Conservation (phyloP, 1,139 yeast species). For the Magnusiomyces paraingens region DNA sequence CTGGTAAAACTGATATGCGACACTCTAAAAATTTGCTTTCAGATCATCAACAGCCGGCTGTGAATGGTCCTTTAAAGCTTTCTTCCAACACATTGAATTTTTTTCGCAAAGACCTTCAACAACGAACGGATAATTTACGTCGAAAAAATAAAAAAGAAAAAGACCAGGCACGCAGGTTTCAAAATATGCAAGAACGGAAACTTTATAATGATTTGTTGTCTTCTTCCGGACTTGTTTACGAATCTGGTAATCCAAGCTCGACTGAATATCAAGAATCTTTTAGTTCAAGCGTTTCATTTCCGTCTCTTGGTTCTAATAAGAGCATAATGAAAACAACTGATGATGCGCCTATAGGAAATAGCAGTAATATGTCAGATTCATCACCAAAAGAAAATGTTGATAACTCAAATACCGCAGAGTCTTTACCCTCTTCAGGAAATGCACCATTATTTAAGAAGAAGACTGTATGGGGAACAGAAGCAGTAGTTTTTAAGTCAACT, state of each 20-base stretch:
- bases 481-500: not conserved
- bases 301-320: no score
- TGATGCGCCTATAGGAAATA: not conserved
- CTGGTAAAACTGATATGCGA: not conserved
- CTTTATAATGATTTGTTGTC: not conserved
- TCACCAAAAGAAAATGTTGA: not conserved
- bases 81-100: not conserved
- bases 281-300: no score
- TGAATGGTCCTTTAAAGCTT: not conserved
- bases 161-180: slow-evolving; percentile 1
- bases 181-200: slow-evolving; percentile 3
- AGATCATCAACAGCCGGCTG: not conserved
- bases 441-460: not conserved
- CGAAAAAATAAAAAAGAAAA: slow-evolving; percentile 1
- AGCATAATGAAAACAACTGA: no score
- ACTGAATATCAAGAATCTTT: no score
- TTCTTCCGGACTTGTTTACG: not conserved
- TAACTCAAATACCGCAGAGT: not conserved
- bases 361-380: not conserved
- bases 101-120: not conserved
- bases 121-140: not conserved
- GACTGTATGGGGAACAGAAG: slow-evolving; percentile 8
- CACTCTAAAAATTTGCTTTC: not conserved
- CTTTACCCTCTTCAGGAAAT: slow-evolving; percentile 2
- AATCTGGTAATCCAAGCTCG: no score